These are phyloP conservation scores for Vitis labrusca DNA, from an alignment of 164 flowering plant species.

Conservation along the genomic window DNA sequence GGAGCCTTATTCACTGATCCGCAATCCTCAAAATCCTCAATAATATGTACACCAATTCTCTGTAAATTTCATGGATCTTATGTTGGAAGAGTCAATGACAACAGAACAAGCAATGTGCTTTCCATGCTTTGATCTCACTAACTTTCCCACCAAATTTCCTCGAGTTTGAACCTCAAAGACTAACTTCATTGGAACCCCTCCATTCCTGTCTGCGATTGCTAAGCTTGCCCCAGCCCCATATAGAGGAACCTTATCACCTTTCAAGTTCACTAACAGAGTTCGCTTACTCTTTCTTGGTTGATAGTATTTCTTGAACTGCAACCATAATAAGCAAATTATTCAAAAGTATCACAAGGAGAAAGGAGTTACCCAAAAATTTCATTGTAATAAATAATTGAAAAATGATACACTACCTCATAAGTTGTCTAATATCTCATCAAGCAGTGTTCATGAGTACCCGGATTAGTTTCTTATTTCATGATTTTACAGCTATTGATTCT, in stretches of 20 bases:
- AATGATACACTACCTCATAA: not conserved
- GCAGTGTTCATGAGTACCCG: not conserved
- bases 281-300: conserved; percentile 49
- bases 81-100: conserved; percentile 18
- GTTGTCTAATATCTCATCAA: not conserved
- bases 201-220: conserved; percentile 16
- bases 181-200: conserved; percentile 38
- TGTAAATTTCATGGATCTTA: conserved; percentile 23
- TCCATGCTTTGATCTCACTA: conserved; percentile 42
- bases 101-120: conserved; percentile 36
- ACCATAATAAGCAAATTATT: not conserved
- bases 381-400: not conserved
- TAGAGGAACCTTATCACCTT: conserved; percentile 43
- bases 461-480: not conserved
- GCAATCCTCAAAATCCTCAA: conserved; percentile 14
- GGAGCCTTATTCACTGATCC: not conserved
- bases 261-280: conserved; percentile 27
- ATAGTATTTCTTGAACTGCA: conserved; percentile 46
- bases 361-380: too few relatives aligned
- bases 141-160: conserved; percentile 50
- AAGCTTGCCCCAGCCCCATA: conserved; percentile 57
- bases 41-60: conserved; percentile 30
- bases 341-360: too few relatives aligned
- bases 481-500: not conserved
- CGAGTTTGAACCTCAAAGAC: conserved; percentile 33